A percentile compares a stretch with the other conserved stretches of the same genome.
Evolutionary conservation across 129 eudicot genomes (phyloP).

Genomic region (Ambrosia trifida): DNA sequence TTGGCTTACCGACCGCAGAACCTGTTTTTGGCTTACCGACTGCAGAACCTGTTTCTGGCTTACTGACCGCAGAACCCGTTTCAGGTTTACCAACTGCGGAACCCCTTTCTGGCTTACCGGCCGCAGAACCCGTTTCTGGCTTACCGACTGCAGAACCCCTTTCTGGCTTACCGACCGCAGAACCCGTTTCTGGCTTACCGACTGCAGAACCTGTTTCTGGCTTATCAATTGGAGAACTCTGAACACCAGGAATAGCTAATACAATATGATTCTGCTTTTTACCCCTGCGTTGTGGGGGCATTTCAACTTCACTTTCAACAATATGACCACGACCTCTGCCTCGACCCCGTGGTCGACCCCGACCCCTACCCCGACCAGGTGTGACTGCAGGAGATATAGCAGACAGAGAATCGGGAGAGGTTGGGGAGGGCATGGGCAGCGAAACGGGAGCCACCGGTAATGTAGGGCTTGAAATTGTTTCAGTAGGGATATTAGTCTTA

Average conservation of each 20-base stretch:
- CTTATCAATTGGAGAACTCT: constrained; percentile 31
- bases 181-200: constrained; percentile 17
- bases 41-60: not conserved
- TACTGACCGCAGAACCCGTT: not conserved
- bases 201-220: constrained; percentile 29
- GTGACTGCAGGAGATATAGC: constrained; percentile 35
- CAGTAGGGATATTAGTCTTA: constrained; percentile 23
- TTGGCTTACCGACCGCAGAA: not conserved
- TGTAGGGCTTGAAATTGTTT: constrained; percentile 31
- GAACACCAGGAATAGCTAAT: constrained; percentile 41
- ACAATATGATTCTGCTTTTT: constrained; percentile 41
- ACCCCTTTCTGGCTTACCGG: not conserved
- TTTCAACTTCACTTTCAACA: constrained; percentile 49
- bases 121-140: not conserved
- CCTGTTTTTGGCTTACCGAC: not conserved
- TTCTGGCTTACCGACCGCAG: constrained; percentile 27
- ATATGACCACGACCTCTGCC: constrained; percentile 70
- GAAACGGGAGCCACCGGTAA: constrained; percentile 31
- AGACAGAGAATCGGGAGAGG: constrained; percentile 31
- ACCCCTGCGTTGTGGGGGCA: constrained; percentile 48
- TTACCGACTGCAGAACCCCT: constrained; percentile 25
- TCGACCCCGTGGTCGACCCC: constrained; percentile 50
- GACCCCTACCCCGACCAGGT: constrained; percentile 43
- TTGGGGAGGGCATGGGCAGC: constrained; percentile 22
- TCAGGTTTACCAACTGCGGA: not conserved